These are phyloP conservation scores for Corniculantispora saksenae DNA, from an alignment of 2,329 filamentous ascomycete genomes.

Conservation along the genomic window DNA sequence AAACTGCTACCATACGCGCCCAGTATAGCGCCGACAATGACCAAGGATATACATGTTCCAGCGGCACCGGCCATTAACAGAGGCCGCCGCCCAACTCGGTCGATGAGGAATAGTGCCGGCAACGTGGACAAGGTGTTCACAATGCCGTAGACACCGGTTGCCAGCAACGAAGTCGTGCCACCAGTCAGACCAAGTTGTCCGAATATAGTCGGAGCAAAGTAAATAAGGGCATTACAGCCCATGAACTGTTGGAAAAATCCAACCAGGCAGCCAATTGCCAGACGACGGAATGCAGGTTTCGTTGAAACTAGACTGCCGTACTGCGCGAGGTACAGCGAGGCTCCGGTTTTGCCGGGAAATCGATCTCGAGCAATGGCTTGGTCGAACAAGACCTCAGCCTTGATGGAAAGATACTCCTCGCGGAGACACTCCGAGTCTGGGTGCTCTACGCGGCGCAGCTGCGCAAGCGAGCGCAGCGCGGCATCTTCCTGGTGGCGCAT, in stretches of 20 bases:
- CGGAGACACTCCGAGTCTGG: conserved; percentile 32
- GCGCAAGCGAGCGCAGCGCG: conserved; percentile 33
- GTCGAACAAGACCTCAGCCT: conserved; percentile 40
- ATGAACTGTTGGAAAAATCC: conserved; percentile 58
- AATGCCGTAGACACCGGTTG: conserved; percentile 60
- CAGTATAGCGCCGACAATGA: conserved; percentile 52
- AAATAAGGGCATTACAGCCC: conserved; percentile 49
- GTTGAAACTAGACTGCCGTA: conserved; percentile 33
- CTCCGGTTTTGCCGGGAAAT: conserved; percentile 33
- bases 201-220: conserved; percentile 50
- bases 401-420: conserved; percentile 38
- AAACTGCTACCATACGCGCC: conserved; percentile 43
- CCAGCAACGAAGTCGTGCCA: conserved; percentile 49
- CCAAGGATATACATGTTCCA: conserved; percentile 63
- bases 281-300: conserved; percentile 40
- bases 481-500: conserved; percentile 35
- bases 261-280: conserved; percentile 54
- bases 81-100: conserved; percentile 60
- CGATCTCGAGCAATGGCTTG: conserved; percentile 29
- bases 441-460: conserved; percentile 33
- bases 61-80: conserved; percentile 63
- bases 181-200: conserved; percentile 41
- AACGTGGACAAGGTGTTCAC: conserved; percentile 50
- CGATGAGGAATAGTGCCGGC: conserved; percentile 51
- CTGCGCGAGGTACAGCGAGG: conserved; percentile 33